Percentiles rank a stretch among this genome's conserved stretches.
These are phyloP conservation scores for Clavispora vitiphila DNA, from an alignment of 805 yeast genomes.

Conservation along the genomic window DNA sequence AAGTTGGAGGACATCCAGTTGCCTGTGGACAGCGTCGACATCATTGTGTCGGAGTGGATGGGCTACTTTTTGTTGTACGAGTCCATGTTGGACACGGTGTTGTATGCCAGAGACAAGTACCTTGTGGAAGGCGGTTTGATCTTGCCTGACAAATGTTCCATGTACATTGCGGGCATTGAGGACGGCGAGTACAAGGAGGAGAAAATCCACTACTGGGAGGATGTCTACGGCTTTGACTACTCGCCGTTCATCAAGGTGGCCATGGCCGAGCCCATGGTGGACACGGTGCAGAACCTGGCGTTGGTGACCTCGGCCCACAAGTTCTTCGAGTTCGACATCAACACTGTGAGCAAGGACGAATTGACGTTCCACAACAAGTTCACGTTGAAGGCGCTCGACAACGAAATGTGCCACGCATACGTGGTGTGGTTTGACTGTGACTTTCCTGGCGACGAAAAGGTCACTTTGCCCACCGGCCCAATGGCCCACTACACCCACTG, in stretches of 20 bases:
- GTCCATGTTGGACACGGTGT: conserved; percentile 95
- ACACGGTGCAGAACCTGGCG: conserved; percentile 74
- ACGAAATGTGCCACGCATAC: conserved; percentile 81
- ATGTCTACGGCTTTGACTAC: conserved; percentile 95
- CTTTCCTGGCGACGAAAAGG: conserved; percentile 68
- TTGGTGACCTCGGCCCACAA: conserved; percentile 70
- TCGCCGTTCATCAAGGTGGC: conserved; percentile 84
- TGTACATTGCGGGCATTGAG: conserved; percentile 88
- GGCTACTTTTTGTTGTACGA: conserved; percentile 94
- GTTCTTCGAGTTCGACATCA: conserved; percentile 79
- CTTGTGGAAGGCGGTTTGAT: conserved; percentile 80
- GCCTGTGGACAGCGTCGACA: conserved; percentile 87
- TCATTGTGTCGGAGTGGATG: conserved; percentile 98
- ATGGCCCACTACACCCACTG: conserved; percentile 93
- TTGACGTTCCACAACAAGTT: conserved; percentile 73
- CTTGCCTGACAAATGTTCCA: conserved; percentile 89
- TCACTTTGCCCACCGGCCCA: conserved; percentile 89
- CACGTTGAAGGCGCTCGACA: conserved; percentile 65
- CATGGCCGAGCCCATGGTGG: conserved; percentile 92
- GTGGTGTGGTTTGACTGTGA: conserved; percentile 94
- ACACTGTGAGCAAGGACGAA: conserved; percentile 80
- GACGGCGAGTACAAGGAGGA: conserved; percentile 90
- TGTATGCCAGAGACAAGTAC: conserved; percentile 90
- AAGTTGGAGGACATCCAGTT: conserved; percentile 88
- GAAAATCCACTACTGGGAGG: conserved; percentile 91